Conservation (phyloP, 345 rosid species). For the Orychophragmus violaceus region DNA sequence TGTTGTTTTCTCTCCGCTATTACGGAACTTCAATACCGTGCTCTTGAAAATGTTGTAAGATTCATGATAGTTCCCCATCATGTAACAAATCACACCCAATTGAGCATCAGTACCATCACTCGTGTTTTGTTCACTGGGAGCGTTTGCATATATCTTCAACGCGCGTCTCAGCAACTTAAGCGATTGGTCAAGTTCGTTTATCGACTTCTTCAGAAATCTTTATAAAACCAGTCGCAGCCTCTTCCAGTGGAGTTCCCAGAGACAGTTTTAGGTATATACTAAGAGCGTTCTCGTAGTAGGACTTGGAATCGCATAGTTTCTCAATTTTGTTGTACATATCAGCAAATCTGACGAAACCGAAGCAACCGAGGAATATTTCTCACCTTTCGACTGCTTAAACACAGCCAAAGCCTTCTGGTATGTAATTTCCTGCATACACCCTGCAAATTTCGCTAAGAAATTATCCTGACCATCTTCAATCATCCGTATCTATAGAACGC, state of each 20-base stretch:
- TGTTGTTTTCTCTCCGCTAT: slow-evolving; percentile 71
- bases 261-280: slow-evolving; percentile 53
- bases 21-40: slow-evolving; percentile 60
- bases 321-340: slow-evolving; percentile 79
- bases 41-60: slow-evolving; percentile 62
- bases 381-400: slow-evolving; percentile 73
- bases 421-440: slow-evolving; percentile 88
- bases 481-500: slow-evolving; percentile 65
- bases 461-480: slow-evolving; percentile 74
- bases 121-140: slow-evolving; percentile 69
- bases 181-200: slow-evolving; percentile 62
- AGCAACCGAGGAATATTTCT: slow-evolving; percentile 75
- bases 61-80: slow-evolving; percentile 70
- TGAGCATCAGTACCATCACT: slow-evolving; percentile 88
- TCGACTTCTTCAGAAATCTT: slow-evolving; percentile 80
- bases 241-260: slow-evolving; percentile 57
- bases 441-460: slow-evolving; percentile 85
- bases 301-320: slow-evolving; percentile 67
- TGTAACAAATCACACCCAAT: slow-evolving; percentile 83
- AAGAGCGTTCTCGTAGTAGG: slow-evolving; percentile 79
- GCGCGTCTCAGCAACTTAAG: slow-evolving; percentile 67
- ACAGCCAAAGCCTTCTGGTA: slow-evolving; percentile 82
- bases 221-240: slow-evolving; percentile 72
- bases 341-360: slow-evolving; percentile 81
- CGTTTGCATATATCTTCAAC: slow-evolving; percentile 44